These are phyloP conservation scores for Pseudozyma sp. DNA, from an alignment of 1,284 basidiomycete species.

Conservation along the genomic window DNA sequence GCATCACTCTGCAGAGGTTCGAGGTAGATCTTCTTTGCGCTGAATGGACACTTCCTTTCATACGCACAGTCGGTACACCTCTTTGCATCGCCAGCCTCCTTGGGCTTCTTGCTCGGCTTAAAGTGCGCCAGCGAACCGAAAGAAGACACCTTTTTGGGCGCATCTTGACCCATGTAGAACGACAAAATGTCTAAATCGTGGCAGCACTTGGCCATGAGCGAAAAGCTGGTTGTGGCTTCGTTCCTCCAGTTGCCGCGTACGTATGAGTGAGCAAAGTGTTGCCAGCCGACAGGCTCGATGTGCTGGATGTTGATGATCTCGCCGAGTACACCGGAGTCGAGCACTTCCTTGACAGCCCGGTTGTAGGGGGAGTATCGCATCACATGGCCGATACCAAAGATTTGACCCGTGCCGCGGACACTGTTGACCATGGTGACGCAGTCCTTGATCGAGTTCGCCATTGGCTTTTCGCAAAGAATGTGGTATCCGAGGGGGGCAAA, in stretches of 20 bases:
- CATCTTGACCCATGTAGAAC: conserved; percentile 40
- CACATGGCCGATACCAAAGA: conserved; percentile 41
- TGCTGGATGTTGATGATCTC: conserved; percentile 49
- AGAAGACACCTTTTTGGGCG: conserved; percentile 24
- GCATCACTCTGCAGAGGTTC: conserved; percentile 25
- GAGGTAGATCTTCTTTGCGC: conserved; percentile 45
- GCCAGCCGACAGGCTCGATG: conserved; percentile 42
- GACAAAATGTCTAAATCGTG: conserved; percentile 44
- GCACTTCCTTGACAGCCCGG: conserved; percentile 32
- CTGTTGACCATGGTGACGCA: conserved; percentile 39
- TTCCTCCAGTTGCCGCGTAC: conserved; percentile 43
- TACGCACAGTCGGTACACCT: conserved; percentile 40
- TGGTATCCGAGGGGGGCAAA: conserved; percentile 41
- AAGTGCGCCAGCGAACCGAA: conserved; percentile 40
- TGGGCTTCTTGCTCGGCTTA: conserved; percentile 39
- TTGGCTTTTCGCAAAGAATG: conserved; percentile 45
- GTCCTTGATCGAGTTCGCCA: conserved; percentile 46
- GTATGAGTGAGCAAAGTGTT: conserved; percentile 46
- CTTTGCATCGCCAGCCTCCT: conserved; percentile 31
- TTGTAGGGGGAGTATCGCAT: conserved; percentile 46
- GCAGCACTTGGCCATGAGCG: conserved; percentile 43
- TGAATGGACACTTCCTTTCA: conserved; percentile 35
- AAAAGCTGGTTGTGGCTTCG: conserved; percentile 40
- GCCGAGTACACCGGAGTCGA: conserved; percentile 37
- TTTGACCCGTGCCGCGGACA: conserved; percentile 21